Evolutionary conservation across 305 asterid genomes (phyloP), one percentile per base, ranked within the genome.

Genomic region (Caryopteris hybrid): DNA sequence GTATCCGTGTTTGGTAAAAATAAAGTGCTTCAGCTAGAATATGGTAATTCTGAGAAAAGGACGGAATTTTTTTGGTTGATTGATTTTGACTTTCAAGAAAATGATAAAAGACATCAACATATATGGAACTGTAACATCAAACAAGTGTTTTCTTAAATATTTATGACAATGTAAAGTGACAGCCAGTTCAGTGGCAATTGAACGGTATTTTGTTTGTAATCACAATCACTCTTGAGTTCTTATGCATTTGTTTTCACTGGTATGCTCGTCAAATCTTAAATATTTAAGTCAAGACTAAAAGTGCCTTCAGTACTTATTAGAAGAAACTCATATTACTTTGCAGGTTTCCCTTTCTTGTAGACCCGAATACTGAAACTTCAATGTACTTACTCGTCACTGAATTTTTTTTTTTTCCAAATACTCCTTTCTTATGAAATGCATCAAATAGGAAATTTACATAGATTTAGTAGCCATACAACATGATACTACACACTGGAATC

Each of bases 341-440:
- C 84, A 87, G 95, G 86, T 87, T 90, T 56, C 93, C 96, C 13
- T 89, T 87, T 74, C 92, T 90, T 8, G 74, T 87, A 34, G 95
- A 90, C 78, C 88, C 91, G 55, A 90, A 87, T 70, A 81, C 86
- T 42, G 89, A 86, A 69, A 78, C 77, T 81, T 83, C 90, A 54
- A 71, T 85, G 62, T 90, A 84, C n/a, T n/a, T n/a, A n/a, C n/a
- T n/a, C n/a, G n/a, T n/a, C n/a, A n/a, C n/a, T 60, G 96, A 87
- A 84, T 29, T 41, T 8, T 21, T 11, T 34, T 29, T 59, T 48
- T 39, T 66, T 42, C 61, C 58, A 11, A 52, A 43, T 41, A 11
- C 36, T 38, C 63, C 5, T 47, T 3, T 29, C 20, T 4, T 23
- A 45, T 47, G 38, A 43, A 48, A 36, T 64, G 57, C 18, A 16